A percentile compares a stretch with the other conserved stretches of the same genome.
phyloP scores from a whole-genome alignment of 495 filamentous ascomycete species.

The Emericellopsis terricola region DNA sequence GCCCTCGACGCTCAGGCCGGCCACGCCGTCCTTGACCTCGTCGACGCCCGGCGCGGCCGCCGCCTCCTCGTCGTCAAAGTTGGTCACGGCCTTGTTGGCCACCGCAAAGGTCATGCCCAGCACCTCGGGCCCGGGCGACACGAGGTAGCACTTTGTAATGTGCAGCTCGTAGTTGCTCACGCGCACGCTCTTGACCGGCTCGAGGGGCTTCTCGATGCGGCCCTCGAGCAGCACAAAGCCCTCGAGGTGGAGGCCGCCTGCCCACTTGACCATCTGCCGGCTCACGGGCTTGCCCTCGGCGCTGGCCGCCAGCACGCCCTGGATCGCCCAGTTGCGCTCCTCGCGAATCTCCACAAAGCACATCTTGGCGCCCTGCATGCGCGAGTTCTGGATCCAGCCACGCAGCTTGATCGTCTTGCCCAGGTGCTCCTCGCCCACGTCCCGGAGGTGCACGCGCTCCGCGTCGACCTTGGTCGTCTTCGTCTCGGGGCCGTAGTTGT shows the following conservation, averaged over 20 bases:
- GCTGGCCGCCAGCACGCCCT: slow-evolving; percentile 48
- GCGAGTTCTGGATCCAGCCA: slow-evolving; percentile 70
- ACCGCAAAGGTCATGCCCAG: slow-evolving; percentile 51
- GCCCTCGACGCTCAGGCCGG: slow-evolving; percentile 24
- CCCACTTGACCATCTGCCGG: slow-evolving; percentile 90
- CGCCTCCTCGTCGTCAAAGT: slow-evolving; percentile 43
- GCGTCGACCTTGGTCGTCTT: slow-evolving; percentile 13
- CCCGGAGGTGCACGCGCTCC: slow-evolving; percentile 28
- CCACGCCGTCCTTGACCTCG: slow-evolving; percentile 30
- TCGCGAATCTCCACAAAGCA: slow-evolving; percentile 81
- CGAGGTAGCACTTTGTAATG: slow-evolving; percentile 62
- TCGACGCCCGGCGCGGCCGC: slow-evolving; percentile 33
- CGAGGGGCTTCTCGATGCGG: slow-evolving; percentile 58
- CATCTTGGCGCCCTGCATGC: slow-evolving; percentile 81
- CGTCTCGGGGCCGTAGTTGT: slow-evolving; percentile 41
- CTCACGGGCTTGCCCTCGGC: slow-evolving; percentile 28
- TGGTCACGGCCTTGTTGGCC: slow-evolving; percentile 47
- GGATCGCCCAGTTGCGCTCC: slow-evolving; percentile 57
- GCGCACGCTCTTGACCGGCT: slow-evolving; percentile 64
- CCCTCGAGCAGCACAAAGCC: slow-evolving; percentile 72
- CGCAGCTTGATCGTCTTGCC: slow-evolving; percentile 65
- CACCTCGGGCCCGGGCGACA: slow-evolving; percentile 38
- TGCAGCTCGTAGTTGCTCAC: slow-evolving; percentile 70
- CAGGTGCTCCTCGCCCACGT: slow-evolving; percentile 37
- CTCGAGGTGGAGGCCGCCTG: slow-evolving; percentile 58